Conservation (phyloP, 2,329 filamentous ascomycete species). For the Fusarium graminum region DNA sequence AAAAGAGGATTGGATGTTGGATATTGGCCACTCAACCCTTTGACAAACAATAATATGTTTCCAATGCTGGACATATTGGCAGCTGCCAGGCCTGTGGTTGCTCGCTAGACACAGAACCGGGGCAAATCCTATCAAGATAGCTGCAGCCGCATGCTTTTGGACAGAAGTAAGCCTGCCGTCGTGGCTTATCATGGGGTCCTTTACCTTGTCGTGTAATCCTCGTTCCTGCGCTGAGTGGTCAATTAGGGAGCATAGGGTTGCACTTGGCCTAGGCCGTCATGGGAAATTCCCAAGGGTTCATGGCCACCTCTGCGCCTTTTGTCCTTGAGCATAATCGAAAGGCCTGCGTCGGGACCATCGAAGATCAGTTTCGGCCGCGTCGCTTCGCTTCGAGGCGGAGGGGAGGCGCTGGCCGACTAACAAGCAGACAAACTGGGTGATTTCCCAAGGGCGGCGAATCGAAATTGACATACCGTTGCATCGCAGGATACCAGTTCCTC, state of each 20-base stretch:
- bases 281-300: slow-evolving; percentile 18
- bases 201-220: slow-evolving; percentile 29
- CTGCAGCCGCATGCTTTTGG: slow-evolving; percentile 47
- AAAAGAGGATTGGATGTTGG: slow-evolving; percentile 15
- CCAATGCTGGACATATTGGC: slow-evolving; percentile 21
- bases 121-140: slow-evolving; percentile 32
- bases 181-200: slow-evolving; percentile 24
- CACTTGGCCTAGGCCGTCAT: slow-evolving; percentile 18
- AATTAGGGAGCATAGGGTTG: slow-evolving; percentile 28
- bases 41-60: slow-evolving; percentile 36
- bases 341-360: slow-evolving; percentile 32
- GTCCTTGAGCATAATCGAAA: slow-evolving; percentile 22
- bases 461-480: slow-evolving; percentile 35
- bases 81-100: slow-evolving; percentile 39
- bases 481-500: slow-evolving; percentile 30
- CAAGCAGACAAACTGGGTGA: slow-evolving; percentile 16
- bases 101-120: slow-evolving; percentile 3
- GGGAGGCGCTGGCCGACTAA: slow-evolving; percentile 26
- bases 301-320: slow-evolving; percentile 11
- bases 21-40: slow-evolving; percentile 20
- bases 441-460: slow-evolving; percentile 28
- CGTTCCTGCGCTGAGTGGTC: slow-evolving; percentile 30
- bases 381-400: slow-evolving; percentile 36
- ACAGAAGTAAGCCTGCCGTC: slow-evolving; percentile 33
- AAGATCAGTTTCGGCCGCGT: slow-evolving; percentile 37